These are phyloP conservation scores for Starmera stellimalicola DNA, from an alignment of 1,139 yeast species.

Conservation along the genomic window DNA sequence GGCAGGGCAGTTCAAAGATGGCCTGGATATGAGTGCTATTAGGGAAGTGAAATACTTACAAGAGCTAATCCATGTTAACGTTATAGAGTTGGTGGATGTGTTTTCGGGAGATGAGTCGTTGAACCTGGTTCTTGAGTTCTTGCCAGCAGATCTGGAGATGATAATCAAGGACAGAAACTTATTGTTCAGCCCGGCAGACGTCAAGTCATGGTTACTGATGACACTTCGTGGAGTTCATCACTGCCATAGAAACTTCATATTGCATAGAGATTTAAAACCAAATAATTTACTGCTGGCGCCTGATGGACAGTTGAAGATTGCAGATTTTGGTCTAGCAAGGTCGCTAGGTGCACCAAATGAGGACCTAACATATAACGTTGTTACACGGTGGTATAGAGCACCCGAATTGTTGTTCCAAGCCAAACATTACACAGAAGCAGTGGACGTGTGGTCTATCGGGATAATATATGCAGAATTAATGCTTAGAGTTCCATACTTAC, in stretches of 20 bases:
- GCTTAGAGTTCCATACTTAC: slow-evolving; percentile 89
- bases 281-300: slow-evolving; percentile 78
- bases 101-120: slow-evolving; percentile 64
- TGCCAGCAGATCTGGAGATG: slow-evolving; percentile 88
- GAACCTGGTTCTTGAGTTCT: slow-evolving; percentile 80
- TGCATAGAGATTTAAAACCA: slow-evolving; percentile 86
- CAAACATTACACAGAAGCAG: slow-evolving; percentile 75
- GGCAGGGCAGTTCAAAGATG: slow-evolving; percentile 90
- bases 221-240: slow-evolving; percentile 90
- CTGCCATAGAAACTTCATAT: slow-evolving; percentile 81
- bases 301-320: slow-evolving; percentile 78
- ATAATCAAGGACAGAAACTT: slow-evolving; percentile 72
- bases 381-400: slow-evolving; percentile 95
- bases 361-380: slow-evolving; percentile 79
- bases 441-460: slow-evolving; percentile 94
- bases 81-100: slow-evolving; percentile 82
- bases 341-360: slow-evolving; percentile 73
- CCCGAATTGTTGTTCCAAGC: slow-evolving; percentile 91
- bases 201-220: slow-evolving; percentile 92
- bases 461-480: slow-evolving; percentile 93
- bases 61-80: slow-evolving; percentile 74
- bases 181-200: slow-evolving; percentile 77
- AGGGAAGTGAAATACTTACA: slow-evolving; percentile 91
- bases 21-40: slow-evolving; percentile 94
- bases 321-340: slow-evolving; percentile 95